A percentile compares a stretch with the other conserved stretches of the same genome.
Conservation (phyloP, 495 filamentous ascomycete species). For the Choiromyces venosus region DNA sequence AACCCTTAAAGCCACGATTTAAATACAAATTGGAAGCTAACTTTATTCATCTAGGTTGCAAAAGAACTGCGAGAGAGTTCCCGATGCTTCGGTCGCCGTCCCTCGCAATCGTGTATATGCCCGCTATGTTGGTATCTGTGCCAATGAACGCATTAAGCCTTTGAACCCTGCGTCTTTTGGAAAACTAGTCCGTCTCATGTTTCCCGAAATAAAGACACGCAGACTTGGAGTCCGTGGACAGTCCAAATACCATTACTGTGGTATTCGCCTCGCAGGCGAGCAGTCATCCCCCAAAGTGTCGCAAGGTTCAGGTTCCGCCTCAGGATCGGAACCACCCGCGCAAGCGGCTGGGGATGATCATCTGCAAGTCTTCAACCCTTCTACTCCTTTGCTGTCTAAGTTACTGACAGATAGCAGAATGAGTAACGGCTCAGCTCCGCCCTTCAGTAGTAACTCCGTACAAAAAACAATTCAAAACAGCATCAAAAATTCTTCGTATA, state of each 20-base stretch:
- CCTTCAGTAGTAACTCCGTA: constrained; percentile 37
- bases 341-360: constrained; percentile 44
- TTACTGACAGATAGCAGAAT: constrained; percentile 42
- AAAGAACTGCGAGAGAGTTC: constrained; percentile 71
- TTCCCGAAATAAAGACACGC: constrained; percentile 86
- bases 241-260: constrained; percentile 91
- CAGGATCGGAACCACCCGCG: constrained; percentile 44
- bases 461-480: constrained; percentile 41
- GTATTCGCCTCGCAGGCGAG: constrained; percentile 42
- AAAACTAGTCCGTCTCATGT: constrained; percentile 92
- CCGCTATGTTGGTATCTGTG: constrained; percentile 84
- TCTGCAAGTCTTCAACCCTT: constrained; percentile 45
- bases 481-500: constrained; percentile 40
- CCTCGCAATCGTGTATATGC: constrained; percentile 89
- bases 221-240: constrained; percentile 88
- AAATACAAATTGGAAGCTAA: constrained; percentile 23
- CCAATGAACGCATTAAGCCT: constrained; percentile 83
- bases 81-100: constrained; percentile 55
- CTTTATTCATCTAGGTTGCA: constrained; percentile 59
- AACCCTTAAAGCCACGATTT: neutral
- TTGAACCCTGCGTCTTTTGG: constrained; percentile 96
- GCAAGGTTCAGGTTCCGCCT: constrained; percentile 43
- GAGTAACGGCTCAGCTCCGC: constrained; percentile 41
- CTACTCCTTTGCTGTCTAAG: constrained; percentile 38
- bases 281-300: constrained; percentile 42